phyloP scores from a whole-genome alignment of 2,329 filamentous ascomycete genomes.

The Penicillium sp. region DNA sequence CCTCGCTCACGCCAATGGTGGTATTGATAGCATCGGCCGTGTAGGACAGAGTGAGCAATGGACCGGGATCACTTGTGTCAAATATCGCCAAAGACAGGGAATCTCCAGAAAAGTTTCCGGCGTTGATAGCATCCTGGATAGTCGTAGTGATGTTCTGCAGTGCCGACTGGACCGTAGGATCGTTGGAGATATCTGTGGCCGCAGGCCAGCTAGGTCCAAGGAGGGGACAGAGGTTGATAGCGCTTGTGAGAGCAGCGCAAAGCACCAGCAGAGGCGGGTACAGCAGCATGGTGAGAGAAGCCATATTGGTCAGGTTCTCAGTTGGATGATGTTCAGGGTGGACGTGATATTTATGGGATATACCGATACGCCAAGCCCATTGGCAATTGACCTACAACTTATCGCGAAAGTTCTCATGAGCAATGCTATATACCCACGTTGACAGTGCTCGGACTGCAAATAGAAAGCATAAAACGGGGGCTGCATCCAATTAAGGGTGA shows the following conservation, averaged over 20 bases:
- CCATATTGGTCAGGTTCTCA: background rate
- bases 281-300: background rate
- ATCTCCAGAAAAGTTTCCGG: background rate
- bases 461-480: too few relatives aligned
- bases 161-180: slow-evolving; percentile 1
- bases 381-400: too few relatives aligned
- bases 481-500: too few relatives aligned
- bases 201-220: slow-evolving; percentile 8
- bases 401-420: too few relatives aligned
- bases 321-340: background rate
- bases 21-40: slow-evolving; percentile 5
- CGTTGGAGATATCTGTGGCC: slow-evolving; percentile 1
- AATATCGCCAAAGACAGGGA: slow-evolving; percentile 13
- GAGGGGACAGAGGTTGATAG: slow-evolving; percentile 4
- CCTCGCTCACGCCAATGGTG: slow-evolving; percentile 14
- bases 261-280: background rate
- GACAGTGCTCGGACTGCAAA: too few relatives aligned
- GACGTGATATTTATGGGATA: background rate
- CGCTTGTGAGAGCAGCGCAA: background rate
- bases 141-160: slow-evolving; percentile 1
- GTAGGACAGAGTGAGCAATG: slow-evolving; percentile 4
- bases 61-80: background rate
- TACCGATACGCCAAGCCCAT: too few relatives aligned
- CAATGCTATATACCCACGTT: too few relatives aligned
- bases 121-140: background rate